phyloP scores from a whole-genome alignment of 2,329 filamentous ascomycete genomes.

The Phialemonium atrogriseum region DNA sequence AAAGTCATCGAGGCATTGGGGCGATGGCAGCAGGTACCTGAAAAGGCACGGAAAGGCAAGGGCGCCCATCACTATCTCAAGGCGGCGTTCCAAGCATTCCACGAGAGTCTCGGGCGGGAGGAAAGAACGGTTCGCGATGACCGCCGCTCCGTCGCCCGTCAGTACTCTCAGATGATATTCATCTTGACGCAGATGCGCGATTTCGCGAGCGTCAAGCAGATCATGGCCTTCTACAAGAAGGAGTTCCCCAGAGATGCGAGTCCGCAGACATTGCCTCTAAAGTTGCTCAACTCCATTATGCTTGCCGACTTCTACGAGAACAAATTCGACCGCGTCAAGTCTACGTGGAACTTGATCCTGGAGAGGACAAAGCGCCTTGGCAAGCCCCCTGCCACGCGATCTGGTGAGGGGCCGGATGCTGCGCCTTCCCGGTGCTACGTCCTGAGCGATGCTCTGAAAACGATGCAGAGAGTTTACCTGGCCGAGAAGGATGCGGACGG shows the following conservation, averaged over 20 bases:
- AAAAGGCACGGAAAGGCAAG: constrained; percentile 8
- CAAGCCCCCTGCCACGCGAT: constrained; percentile 37
- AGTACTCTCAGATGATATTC: constrained; percentile 32
- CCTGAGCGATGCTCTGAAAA: constrained; percentile 37
- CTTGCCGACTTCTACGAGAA: constrained; percentile 48
- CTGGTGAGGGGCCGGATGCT: no score
- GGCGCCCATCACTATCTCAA: constrained; percentile 19
- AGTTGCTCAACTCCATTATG: constrained; percentile 60
- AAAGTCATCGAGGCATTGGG: constrained; percentile 32
- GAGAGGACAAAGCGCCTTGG: constrained; percentile 32
- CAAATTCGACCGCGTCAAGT: constrained; percentile 51
- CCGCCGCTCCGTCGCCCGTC: constrained; percentile 16
- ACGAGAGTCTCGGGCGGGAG: constrained; percentile 17
- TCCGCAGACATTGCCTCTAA: constrained; percentile 46
- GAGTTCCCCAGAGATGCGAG: constrained; percentile 29
- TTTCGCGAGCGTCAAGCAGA: constrained; percentile 28
- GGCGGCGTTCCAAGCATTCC: constrained; percentile 25
- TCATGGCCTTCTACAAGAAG: constrained; percentile 40
- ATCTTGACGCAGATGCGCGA: constrained; percentile 31
- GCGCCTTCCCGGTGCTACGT: no score
- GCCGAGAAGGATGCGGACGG: constrained; percentile 32
- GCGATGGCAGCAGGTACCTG: constrained; percentile 23
- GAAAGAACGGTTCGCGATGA: constrained; percentile 6
- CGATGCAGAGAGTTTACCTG: constrained; percentile 38
- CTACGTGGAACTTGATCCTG: constrained; percentile 59